Evolutionary conservation across 495 filamentous ascomycete genomes (phyloP), one percentile per base, ranked within the genome.

Genomic region (Clavariopsis aquatica): DNA sequence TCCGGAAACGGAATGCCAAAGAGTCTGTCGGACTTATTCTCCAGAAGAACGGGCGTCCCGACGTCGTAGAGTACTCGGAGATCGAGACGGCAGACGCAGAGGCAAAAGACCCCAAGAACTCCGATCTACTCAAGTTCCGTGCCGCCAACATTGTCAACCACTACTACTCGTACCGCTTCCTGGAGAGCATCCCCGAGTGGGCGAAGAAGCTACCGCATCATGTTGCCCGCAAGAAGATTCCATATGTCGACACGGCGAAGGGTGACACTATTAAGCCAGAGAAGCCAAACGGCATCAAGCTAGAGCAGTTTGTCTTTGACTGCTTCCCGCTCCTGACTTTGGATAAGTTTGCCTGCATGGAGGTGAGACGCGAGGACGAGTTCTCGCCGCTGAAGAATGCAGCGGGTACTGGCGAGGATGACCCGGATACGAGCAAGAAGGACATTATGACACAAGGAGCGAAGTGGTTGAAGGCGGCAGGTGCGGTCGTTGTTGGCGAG

Each of bases 131-230:
- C 73, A 96, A 91, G 78, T 97, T 96, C 87, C 87, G 94, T 46
- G 93, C 94, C 53, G 94, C 93, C 66, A 99, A 99, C 79, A 99
- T 99, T 64, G 94, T 99, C 78, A 99, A 99, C 83, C 94, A 99
- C 82, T 99, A 97, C 83, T 99, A 99, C 81, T 93, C 89, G 34
- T 95, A 92, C 82, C 80, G 84, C 60, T 99, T 97, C 81, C 82
- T 99, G 52, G 89, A 96, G 74, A 87, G 84, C 46, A 96, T 98
- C 68, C 91, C 93, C 53, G 81, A 86, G 68, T 96, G 88, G 87
- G 84, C 85, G 20, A 86, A 93, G 78, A 83, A 84, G 67, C 83
- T 99, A 28, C 94, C 93, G 1, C 95, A 97, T 74, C 94, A 99
- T 80, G 87, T 99, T 51, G 94, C 94, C 34, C 84, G 86, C 71